These are phyloP conservation scores for Tricholomella constricta DNA, from an alignment of 768 basidiomycete genomes.

Conservation along the genomic window DNA sequence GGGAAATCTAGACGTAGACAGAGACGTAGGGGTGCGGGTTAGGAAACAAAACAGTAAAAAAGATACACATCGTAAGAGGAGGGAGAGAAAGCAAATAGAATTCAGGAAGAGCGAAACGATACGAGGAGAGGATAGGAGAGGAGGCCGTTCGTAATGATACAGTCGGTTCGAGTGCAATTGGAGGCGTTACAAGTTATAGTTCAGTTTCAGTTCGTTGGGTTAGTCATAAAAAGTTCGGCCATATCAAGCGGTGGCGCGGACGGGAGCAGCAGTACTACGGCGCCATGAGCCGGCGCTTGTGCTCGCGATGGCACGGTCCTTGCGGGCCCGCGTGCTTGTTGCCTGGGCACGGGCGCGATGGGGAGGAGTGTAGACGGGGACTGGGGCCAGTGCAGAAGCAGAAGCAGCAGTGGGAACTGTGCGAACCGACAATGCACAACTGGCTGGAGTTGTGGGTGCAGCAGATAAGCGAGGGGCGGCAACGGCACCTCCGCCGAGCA, in stretches of 20 bases:
- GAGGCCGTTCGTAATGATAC: not conserved
- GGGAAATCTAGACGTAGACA: not conserved
- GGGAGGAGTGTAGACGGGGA: not conserved
- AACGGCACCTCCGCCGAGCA: conserved; percentile 42
- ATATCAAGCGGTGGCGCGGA: not conserved
- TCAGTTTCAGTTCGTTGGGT: not conserved
- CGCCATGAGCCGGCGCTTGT: not conserved
- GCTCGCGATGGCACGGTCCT: not conserved
- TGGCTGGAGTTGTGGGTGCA: too few species aligned
- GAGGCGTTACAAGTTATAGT: not conserved
- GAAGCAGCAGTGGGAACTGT: not conserved
- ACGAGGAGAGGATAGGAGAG: not conserved
- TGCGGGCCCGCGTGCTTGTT: not conserved
- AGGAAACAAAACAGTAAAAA: not conserved
- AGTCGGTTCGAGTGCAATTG: not conserved
- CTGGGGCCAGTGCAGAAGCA: not conserved
- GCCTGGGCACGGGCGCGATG: not conserved
- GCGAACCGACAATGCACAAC: too few species aligned
- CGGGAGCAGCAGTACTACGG: not conserved
- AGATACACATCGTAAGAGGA: too few species aligned
- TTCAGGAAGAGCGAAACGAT: not conserved
- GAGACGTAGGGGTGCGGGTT: not conserved
- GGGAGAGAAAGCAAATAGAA: not conserved
- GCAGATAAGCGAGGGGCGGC: not conserved
- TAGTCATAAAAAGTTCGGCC: not conserved